Evolutionary conservation across 2,329 filamentous ascomycete genomes (phyloP).

Genomic region (Mariannaea elegans): DNA sequence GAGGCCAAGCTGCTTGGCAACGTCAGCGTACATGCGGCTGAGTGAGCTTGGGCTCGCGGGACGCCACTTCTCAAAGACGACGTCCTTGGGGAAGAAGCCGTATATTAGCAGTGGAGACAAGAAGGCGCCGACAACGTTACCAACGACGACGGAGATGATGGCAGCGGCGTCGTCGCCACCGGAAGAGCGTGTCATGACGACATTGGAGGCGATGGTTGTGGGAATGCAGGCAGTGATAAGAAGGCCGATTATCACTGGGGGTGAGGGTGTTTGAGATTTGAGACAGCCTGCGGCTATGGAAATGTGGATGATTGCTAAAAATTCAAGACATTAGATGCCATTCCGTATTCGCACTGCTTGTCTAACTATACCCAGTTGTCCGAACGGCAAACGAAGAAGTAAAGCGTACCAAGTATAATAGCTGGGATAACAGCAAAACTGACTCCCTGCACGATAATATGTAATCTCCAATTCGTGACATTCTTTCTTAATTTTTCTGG

Average conservation of each 20-base stretch:
- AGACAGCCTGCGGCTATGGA: conserved; percentile 57
- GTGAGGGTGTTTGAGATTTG: conserved; percentile 66
- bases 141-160: conserved; percentile 74
- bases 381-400: background rate
- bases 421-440: conserved; percentile 74
- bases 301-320: conserved; percentile 55
- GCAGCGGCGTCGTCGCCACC: conserved; percentile 73
- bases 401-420: conserved; percentile 62
- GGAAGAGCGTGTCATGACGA: conserved; percentile 76
- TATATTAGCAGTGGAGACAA: conserved; percentile 71
- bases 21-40: conserved; percentile 69
- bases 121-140: conserved; percentile 75
- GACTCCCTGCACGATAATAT: conserved; percentile 72
- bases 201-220: conserved; percentile 77
- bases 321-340: conserved; percentile 23
- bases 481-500: conserved; percentile 69
- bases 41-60: conserved; percentile 62
- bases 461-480: conserved; percentile 72
- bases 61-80: conserved; percentile 66
- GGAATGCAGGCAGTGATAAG: conserved; percentile 74
- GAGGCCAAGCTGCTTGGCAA: conserved; percentile 74
- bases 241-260: conserved; percentile 72
- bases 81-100: conserved; percentile 63
- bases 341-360: no score
- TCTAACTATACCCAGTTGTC: background rate